Evolutionary conservation across 805 yeast species (phyloP).

Genomic region (Suhomyces sp.): DNA sequence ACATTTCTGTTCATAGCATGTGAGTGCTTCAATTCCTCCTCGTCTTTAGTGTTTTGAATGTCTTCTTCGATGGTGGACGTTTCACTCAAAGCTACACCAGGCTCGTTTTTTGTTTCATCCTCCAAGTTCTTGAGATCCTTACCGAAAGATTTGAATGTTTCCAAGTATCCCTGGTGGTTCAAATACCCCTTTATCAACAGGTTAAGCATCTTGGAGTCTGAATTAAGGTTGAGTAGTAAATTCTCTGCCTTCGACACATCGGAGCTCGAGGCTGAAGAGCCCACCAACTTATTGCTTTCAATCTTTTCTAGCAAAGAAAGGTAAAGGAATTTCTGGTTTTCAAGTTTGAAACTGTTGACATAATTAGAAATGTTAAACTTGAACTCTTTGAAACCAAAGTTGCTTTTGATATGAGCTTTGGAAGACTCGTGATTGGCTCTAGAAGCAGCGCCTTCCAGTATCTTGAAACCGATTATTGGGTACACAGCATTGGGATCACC

Average conservation of each 20-base stretch:
- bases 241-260: slow-evolving; percentile 3
- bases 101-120: slow-evolving; percentile 8
- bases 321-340: slow-evolving; percentile 19
- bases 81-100: neutral
- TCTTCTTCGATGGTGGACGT: slow-evolving; percentile 1
- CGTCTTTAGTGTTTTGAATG: slow-evolving; percentile 9
- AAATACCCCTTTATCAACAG: slow-evolving; percentile 37
- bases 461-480: slow-evolving; percentile 34
- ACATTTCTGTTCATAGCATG: slow-evolving; percentile 36
- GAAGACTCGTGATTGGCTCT: slow-evolving; percentile 9
- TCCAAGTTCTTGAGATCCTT: slow-evolving; percentile 27
- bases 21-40: slow-evolving; percentile 11
- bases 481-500: slow-evolving; percentile 20
- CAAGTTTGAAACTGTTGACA: slow-evolving; percentile 43
- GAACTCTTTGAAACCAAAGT: slow-evolving; percentile 58
- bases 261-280: slow-evolving; percentile 1
- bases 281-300: slow-evolving; percentile 9
- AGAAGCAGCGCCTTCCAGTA: slow-evolving; percentile 18
- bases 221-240: slow-evolving; percentile 12
- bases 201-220: slow-evolving; percentile 27
- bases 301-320: slow-evolving; percentile 19
- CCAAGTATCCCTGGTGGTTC: slow-evolving; percentile 37
- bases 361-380: slow-evolving; percentile 58
- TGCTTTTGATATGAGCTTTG: slow-evolving; percentile 38
- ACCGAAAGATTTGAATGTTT: slow-evolving; percentile 33